Evolutionary conservation across 257 asterid species (phyloP), one percentile per base, ranked within the genome.

Genomic region (Coffea eugenioides): DNA sequence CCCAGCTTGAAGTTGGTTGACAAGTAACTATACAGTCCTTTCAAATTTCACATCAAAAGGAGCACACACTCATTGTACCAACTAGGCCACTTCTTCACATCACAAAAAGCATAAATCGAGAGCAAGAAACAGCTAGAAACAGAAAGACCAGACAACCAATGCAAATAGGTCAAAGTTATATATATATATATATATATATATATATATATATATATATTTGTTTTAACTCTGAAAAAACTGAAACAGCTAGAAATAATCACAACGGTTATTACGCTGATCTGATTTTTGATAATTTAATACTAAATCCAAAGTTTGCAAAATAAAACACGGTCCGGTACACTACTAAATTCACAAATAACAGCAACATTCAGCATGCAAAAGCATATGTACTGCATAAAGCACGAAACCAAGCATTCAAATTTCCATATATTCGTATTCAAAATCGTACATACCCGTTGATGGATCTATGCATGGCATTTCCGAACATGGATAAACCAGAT

Each of bases 391-490:
- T 23, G 5, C 27, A 16, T 12, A 70, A 2, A 13, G 41, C 23
- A 36, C 13, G 52, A 31, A 64, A 11, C 70, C 10, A 6, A 27
- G 46, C 57, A 52, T 52, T 52, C 21, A 20, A 51, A 52, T 7
- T 36, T 39, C 43, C n/a, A 12, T 4, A 36, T 25, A 15, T 15
- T 43, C 2, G 9, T 4, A 31, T 12, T 15, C 13, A 12, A 6
- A 25, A 18, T 48, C 4, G n/a, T 14, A 43, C 59, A 31, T 83
- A 89, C 93, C 93, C 91, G 80, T 87, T 89, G 67, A 89, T 89
- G 52, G 91, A 87, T 89, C 86, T 87, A 75, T 87, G 86, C 89
- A 89, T 83, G 82, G 91, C 90, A 80, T 77, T 86, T 77, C 91
- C 82, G 51, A 90, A 77, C 83, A 74, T 73, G 49, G 91, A 89